Evolutionary conservation across 805 yeast species (phyloP).

Genomic region (Candida maltosa): DNA sequence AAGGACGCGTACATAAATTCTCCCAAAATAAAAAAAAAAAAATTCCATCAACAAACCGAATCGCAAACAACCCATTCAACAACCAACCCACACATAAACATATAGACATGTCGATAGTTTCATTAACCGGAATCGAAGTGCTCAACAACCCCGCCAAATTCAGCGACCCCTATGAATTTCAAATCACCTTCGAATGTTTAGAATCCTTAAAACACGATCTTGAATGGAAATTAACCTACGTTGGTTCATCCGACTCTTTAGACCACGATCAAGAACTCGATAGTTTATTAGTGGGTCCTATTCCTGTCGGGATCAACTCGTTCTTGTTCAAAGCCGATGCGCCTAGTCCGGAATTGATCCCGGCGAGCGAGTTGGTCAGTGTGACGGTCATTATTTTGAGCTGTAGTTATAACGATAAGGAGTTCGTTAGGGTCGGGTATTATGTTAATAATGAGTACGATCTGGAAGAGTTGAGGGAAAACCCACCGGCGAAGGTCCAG

Average conservation of each 20-base stretch:
- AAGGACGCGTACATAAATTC: neutral
- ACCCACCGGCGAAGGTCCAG: constrained; percentile 90
- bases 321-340: constrained; percentile 94
- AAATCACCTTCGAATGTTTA: constrained; percentile 94
- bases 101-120: constrained; percentile 79
- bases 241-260: constrained; percentile 89
- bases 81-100: neutral
- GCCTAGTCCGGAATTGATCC: constrained; percentile 92
- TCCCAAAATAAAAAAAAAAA: neutral
- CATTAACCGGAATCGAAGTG: constrained; percentile 86
- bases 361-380: constrained; percentile 90
- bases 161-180: constrained; percentile 91
- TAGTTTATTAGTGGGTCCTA: constrained; percentile 96
- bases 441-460: constrained; percentile 97
- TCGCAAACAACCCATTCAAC: neutral
- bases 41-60: neutral
- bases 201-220: constrained; percentile 89
- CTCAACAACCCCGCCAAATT: constrained; percentile 93
- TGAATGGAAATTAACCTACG: constrained; percentile 97
- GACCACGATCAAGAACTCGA: constrained; percentile 98
- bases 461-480: constrained; percentile 85
- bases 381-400: constrained; percentile 92
- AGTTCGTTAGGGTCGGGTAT: constrained; percentile 95
- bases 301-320: constrained; percentile 94
- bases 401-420: constrained; percentile 90